These are phyloP conservation scores for Lantana camara DNA, from an alignment of 257 asterid species.

Conservation along the genomic window DNA sequence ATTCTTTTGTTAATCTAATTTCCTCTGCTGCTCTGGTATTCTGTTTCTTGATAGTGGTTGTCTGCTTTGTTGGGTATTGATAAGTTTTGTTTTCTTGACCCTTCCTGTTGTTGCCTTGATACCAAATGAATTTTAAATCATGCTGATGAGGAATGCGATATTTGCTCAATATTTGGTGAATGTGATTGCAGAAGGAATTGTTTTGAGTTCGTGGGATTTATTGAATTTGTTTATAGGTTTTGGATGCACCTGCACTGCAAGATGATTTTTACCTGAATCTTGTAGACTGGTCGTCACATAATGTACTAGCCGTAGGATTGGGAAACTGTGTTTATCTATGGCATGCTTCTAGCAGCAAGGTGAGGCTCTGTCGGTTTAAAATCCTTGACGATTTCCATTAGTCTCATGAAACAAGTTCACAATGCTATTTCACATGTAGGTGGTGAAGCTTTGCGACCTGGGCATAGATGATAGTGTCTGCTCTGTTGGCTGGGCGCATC, in stretches of 20 bases:
- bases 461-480: slow-evolving; percentile 83
- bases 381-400: background rate
- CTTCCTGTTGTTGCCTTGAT: too few relatives aligned
- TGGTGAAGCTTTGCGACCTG: slow-evolving; percentile 86
- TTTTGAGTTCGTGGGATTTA: background rate
- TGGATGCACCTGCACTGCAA: slow-evolving; percentile 96
- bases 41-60: background rate
- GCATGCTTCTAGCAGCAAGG: slow-evolving; percentile 98
- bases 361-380: slow-evolving; percentile 28
- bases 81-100: background rate
- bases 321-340: slow-evolving; percentile 91
- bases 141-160: background rate
- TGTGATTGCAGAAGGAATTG: background rate
- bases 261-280: slow-evolving; percentile 96
- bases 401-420: background rate
- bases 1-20: background rate
- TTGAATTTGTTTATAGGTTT: slow-evolving; percentile 46
- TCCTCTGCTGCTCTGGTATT: too few relatives aligned
- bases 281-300: slow-evolving; percentile 92
- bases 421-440: slow-evolving; percentile 47
- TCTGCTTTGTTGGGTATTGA: background rate
- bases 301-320: slow-evolving; percentile 91
- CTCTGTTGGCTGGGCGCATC: slow-evolving; percentile 96
- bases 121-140: background rate
- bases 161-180: background rate